Evolutionary conservation across 202 grass and related monocot species (phyloP), one percentile per base, ranked within the genome.

Genomic region (Zizania palustris): DNA sequence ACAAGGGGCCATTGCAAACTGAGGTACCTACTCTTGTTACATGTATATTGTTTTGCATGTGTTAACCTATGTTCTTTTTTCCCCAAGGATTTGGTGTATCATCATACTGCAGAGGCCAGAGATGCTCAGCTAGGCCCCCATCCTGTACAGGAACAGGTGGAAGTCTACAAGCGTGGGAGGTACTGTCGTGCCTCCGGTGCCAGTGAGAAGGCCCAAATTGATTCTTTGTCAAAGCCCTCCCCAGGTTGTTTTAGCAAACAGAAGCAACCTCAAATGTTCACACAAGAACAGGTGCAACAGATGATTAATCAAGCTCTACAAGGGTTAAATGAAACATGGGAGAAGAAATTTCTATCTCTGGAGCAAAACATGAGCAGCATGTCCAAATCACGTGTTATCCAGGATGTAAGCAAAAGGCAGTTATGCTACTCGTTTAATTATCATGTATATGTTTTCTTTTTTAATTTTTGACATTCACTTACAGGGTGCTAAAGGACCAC

Each of bases 251-350:
- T 20, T 33, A 77, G 59, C 58, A 86, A 82, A 37, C 66, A 42
- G 8, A 78, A 40, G 51, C 66, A 82, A 4, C 35, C 71, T 34
- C 73, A 66, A 35, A 82, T 42, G 73, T 86, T 86, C 72, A 82
- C 78, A 16, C 54, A 66, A 56, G 78, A 82, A 11, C 84, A 86
- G 57, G 84, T 86, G 78, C 66, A 82, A 75, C 71, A 77, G 42
- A 86, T 86, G 84, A 86, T 86, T 67, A 72, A 82, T 72, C 73
- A 67, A 60, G 73, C 84, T 70, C 40, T 77, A 37, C 73, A 86
- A 66, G 84, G 78, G 68, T 63, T 82, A 46, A 82, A 86, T 72
- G 78, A 86, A 46, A 63, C 58, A 36, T 86, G 84, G 78, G 84
- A 86, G 59, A 76, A 86, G 59, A 86, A 77, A 16, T 86, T 86